Percentiles rank a stretch among this genome's conserved stretches.
Conservation (phyloP, 2,329 filamentous ascomycete genomes). For the Beauveria australis region DNA sequence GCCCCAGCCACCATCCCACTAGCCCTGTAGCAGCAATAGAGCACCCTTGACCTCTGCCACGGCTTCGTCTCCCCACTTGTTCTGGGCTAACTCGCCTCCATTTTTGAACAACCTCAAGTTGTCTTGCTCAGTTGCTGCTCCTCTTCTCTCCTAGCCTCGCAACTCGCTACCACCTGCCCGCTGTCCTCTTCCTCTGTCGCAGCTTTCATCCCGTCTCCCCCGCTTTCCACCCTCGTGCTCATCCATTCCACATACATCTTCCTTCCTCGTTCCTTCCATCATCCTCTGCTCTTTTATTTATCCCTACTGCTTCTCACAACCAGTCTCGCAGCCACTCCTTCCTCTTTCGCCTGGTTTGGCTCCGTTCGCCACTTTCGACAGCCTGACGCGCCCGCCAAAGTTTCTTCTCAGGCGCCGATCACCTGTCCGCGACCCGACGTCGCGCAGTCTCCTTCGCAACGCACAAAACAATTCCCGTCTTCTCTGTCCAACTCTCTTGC, state of each 20-base stretch:
- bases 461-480: slow-evolving; percentile 1
- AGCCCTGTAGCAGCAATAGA: not conserved
- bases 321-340: slow-evolving; percentile 5
- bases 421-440: slow-evolving; percentile 3
- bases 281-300: slow-evolving; percentile 12
- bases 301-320: slow-evolving; percentile 8
- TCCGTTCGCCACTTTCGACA: not conserved
- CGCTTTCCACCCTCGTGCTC: slow-evolving; percentile 13
- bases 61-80: slow-evolving; percentile 4
- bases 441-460: not conserved
- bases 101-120: slow-evolving; percentile 2
- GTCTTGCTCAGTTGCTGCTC: not conserved
- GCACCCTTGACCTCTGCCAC: not conserved
- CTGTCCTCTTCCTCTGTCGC: slow-evolving; percentile 12
- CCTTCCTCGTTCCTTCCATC: slow-evolving; percentile 2
- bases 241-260: slow-evolving; percentile 4
- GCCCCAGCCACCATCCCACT: not conserved
- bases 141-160: not conserved
- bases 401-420: not conserved
- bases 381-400: not conserved
- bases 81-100: slow-evolving; percentile 1
- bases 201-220: slow-evolving; percentile 17
- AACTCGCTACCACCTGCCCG: not conserved
- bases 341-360: not conserved
- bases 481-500: not conserved